A percentile compares a stretch with the other conserved stretches of the same genome.
These are phyloP conservation scores for Neonectria faginata DNA, from an alignment of 2,329 filamentous ascomycete genomes.

Conservation along the genomic window DNA sequence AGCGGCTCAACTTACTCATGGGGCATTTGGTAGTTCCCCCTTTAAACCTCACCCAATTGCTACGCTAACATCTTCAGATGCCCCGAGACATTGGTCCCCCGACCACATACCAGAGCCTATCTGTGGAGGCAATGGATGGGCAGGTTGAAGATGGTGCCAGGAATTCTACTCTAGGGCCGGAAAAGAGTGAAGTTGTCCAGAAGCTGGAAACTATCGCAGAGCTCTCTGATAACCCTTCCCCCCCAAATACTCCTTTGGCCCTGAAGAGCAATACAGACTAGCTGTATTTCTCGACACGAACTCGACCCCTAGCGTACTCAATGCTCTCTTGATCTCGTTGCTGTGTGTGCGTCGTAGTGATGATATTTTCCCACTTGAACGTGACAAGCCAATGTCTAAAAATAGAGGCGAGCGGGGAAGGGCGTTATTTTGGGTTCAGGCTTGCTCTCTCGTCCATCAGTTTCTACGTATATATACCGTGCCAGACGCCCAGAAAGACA, in stretches of 20 bases:
- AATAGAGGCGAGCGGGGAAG: not conserved
- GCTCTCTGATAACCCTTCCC: not conserved
- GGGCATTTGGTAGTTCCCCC: not conserved
- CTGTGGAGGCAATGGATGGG: not conserved
- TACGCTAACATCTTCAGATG: not conserved
- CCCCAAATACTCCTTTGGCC: not conserved
- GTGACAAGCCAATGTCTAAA: not conserved
- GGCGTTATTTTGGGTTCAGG: not conserved
- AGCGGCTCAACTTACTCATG: not conserved
- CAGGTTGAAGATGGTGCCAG: not conserved
- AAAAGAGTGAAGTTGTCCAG: not conserved
- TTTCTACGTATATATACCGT: not conserved
- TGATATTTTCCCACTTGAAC: not conserved
- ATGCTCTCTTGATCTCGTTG: not conserved
- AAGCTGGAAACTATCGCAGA: not conserved
- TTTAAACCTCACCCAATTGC: not conserved
- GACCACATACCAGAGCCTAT: not conserved
- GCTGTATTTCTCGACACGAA: not conserved
- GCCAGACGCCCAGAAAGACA: not conserved
- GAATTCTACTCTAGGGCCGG: not conserved
- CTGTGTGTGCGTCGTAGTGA: not conserved
- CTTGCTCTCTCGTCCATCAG: not conserved
- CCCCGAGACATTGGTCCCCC: not conserved
- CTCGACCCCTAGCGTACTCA: not conserved
- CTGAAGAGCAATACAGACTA: not conserved